Base-by-base conservation (phyloP, 306 rosid species). In the Mucuna pruriens region DNA sequence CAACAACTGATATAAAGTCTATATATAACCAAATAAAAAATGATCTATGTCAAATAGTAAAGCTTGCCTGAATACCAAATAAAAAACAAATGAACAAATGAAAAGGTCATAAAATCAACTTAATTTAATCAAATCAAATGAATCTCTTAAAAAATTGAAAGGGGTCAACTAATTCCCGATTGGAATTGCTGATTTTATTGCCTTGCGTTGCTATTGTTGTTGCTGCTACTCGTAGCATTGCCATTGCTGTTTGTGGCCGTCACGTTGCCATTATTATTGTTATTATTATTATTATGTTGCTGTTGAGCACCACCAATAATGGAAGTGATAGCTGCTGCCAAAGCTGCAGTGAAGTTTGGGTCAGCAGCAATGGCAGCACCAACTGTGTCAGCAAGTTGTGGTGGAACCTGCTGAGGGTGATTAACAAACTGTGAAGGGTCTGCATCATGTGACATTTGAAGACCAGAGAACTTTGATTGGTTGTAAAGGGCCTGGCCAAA, bases 301-400 rank as follows among this genome's bases (percentile, higher is more conserved):
- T 80, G 77, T 9, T 86, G 87, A 72, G 84, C 79, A 54, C 80
- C 86, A 44, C 91, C 88, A 55, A 93, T 88, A 4, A 90, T 71
- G 26, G 97, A 90, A 34, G 91, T 78, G 58, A 91, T 85, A 29
- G 97, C 95, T 1, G 94, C 89, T 0, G 90, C 94, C 58, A 95
- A 52, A 15, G 93, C 94, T 0, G 97, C 88, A 3, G 95, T 82
- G 86, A 90, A 87, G 69, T 82, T 93, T 0, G 97, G 99, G 36
- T 93, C 91, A 9, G 92, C 80, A 0, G 93, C 86, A n/a, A 95
- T 92, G 83, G 97, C 91, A 17, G 92, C 94, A 74, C 75, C 70
- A 11, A 90, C 82, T 9, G 87, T 71, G 40, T 93, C 92, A 4
- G 85, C 73, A 83, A 84, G 71, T 4, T 84, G 69, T 77, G 90